Base-by-base conservation (phyloP, 257 asterid species). In the Forsythia suspensa region DNA sequence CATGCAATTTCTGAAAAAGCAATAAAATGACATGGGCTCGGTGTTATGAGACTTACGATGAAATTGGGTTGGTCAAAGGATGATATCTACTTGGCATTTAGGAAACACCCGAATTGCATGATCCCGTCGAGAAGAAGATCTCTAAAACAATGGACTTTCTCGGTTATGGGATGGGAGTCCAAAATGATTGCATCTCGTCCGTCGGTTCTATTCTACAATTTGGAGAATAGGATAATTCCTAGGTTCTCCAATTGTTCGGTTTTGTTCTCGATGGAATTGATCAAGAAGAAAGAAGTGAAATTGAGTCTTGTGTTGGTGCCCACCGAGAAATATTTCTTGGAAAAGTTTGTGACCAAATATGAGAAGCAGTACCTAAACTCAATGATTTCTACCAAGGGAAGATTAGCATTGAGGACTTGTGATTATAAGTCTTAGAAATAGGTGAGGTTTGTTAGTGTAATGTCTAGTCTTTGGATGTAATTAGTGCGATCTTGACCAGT, bases 181-280 rank as follows among this genome's bases (percentile, higher is more conserved):
- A 51, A 72, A 55, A 12, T 5, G 20, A 44, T 72, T 29, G 76
- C 13, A 24, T 18, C 8, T 4, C 46, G 10, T 20, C 43, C 76
- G 3, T 0, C 7, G 11, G 1, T 46, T 72, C 43, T 72, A 4
- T 12, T 3, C 3, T 29, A 21, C 9, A 76, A 70, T 63, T 24
- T 76, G 79, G 79, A 76, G 63, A 76, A 76, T 46, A 43, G 44
- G 65, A 76, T 65, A 41, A 65, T 61, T n/a, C 79, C 79, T 42
- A 76, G 79, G 73, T 66, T 73, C 8, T 57, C 70, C 16, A 24
- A 24, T 16, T 3, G 36, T 63, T 11, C 70, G 24, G 3, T 3
- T 63, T 24, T 63, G 38, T 21, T 63, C 39, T 63, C 18, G 15
- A 76, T 8, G 11, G 43, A 71, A 37, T 76, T 76, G 36, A 63